Evolutionary conservation across 768 basidiomycete species (phyloP).

Genomic region (Pleurotus cornucopiae): DNA sequence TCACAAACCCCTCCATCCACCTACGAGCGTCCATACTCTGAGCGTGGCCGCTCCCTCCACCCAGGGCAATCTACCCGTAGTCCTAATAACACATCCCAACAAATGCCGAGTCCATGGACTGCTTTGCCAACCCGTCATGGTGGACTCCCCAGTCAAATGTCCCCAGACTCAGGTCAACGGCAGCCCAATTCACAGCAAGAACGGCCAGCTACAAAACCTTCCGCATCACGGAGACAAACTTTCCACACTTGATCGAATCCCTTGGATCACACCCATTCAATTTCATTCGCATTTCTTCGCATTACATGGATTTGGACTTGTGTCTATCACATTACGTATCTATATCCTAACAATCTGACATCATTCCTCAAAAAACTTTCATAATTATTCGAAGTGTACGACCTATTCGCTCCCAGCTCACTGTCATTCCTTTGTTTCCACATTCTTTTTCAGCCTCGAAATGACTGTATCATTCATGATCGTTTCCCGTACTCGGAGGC

Average conservation of each 20-base stretch:
- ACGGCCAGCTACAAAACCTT: not conserved
- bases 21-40: slow-evolving; percentile 2
- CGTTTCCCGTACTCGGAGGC: not conserved
- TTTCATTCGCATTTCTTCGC: slow-evolving; percentile 3
- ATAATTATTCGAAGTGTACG: not conserved
- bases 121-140: slow-evolving; percentile 2
- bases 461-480: slow-evolving; percentile 5
- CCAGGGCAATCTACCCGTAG: not conserved
- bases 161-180: not conserved
- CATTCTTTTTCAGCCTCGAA: not conserved
- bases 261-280: not conserved
- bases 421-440: not conserved
- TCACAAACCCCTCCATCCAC: not conserved
- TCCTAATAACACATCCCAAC: not conserved
- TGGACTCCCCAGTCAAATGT: not conserved
- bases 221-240: not conserved
- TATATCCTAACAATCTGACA: slow-evolving; percentile 2
- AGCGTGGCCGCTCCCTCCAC: not conserved
- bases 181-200: not conserved
- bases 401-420: not conserved
- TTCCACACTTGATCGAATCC: not conserved
- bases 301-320: slow-evolving; percentile 6
- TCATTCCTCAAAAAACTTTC: slow-evolving; percentile 1
- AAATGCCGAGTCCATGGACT: slow-evolving; percentile 2
- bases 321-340: slow-evolving; percentile 3